phyloP scores from a whole-genome alignment of 2,329 filamentous ascomycete species.

The Reticulascus tulasneorum region DNA sequence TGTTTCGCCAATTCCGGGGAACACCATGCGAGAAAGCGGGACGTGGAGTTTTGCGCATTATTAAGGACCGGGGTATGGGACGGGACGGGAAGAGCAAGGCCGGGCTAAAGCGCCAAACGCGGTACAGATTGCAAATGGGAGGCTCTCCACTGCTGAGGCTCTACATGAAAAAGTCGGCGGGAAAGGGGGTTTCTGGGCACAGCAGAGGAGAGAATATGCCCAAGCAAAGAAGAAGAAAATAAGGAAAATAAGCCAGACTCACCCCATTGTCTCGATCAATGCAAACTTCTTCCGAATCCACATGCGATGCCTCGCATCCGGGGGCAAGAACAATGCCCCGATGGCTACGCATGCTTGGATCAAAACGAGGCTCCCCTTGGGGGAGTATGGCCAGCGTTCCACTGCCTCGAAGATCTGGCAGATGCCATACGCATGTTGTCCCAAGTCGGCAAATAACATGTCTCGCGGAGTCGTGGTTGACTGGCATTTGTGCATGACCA shows the following conservation, averaged over 20 bases:
- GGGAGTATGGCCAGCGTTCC: slow-evolving; percentile 65
- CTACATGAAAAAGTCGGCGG: too few species aligned
- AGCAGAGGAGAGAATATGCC: slow-evolving; percentile 1
- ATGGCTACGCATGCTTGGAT: slow-evolving; percentile 75
- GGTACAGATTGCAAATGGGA: too few species aligned
- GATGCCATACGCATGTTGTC: slow-evolving; percentile 60
- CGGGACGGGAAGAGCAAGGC: too few species aligned
- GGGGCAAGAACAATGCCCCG: slow-evolving; percentile 73
- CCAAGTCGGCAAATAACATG: slow-evolving; percentile 50
- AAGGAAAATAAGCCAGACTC: slow-evolving; percentile 30
- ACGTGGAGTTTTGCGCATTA: too few species aligned
- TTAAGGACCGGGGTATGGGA: too few species aligned
- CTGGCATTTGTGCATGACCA: slow-evolving; percentile 78
- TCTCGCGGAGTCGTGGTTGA: slow-evolving; percentile 53
- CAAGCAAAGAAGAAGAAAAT: slow-evolving; percentile 3
- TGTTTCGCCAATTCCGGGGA: too few species aligned
- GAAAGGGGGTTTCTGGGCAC: too few species aligned
- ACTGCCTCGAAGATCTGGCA: slow-evolving; percentile 79
- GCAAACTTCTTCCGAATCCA: slow-evolving; percentile 82
- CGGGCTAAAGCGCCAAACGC: too few species aligned
- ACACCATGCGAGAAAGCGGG: too few species aligned
- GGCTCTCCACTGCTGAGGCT: too few species aligned
- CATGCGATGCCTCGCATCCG: slow-evolving; percentile 65
- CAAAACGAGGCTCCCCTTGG: slow-evolving; percentile 66
- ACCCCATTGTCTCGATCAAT: slow-evolving; percentile 75